A percentile compares a stretch with the other conserved stretches of the same genome.
Conservation (phyloP, 1,284 basidiomycete species). For the Anthracocystis setariae region DNA sequence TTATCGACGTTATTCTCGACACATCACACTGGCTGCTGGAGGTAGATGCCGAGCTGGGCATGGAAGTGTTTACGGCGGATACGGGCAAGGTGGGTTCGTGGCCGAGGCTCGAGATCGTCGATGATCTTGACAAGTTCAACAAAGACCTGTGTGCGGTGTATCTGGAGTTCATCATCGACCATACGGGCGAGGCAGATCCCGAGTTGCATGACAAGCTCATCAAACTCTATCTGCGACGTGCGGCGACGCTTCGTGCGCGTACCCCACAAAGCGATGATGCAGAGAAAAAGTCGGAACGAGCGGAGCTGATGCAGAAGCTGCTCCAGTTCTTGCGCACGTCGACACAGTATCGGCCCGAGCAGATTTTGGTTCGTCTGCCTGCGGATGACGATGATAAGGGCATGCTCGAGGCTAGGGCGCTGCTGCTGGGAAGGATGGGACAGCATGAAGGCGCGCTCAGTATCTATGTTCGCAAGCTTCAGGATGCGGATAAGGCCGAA, state of each 20-base stretch:
- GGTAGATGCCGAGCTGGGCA: constrained; percentile 76
- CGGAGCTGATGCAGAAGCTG: constrained; percentile 76
- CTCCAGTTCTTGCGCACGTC: constrained; percentile 81
- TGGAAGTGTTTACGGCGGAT: constrained; percentile 95
- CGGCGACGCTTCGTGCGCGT: constrained; percentile 69
- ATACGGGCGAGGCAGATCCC: constrained; percentile 76
- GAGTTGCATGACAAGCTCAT: constrained; percentile 87
- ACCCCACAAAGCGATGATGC: background rate
- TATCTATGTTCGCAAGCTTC: constrained; percentile 86
- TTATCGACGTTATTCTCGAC: constrained; percentile 59
- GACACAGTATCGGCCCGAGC: constrained; percentile 78
- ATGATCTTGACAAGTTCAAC: constrained; percentile 77
- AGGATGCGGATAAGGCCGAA: constrained; percentile 86
- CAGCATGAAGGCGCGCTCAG: constrained; percentile 91
- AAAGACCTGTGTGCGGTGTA: constrained; percentile 76
- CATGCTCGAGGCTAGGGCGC: constrained; percentile 79
- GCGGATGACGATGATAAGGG: constrained; percentile 78
- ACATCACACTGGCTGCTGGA: constrained; percentile 85
- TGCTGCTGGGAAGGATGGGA: constrained; percentile 86
- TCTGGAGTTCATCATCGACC: constrained; percentile 85
- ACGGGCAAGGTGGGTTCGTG: constrained; percentile 77
- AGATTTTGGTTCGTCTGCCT: constrained; percentile 80
- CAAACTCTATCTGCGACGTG: constrained; percentile 78
- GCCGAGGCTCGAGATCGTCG: constrained; percentile 53
- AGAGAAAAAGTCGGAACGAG: constrained; percentile 50